Percentiles rank a stretch among this genome's conserved stretches.
Evolutionary conservation across 208 protist genomes (phyloP).

Genomic region (Porcisia hertigi): DNA sequence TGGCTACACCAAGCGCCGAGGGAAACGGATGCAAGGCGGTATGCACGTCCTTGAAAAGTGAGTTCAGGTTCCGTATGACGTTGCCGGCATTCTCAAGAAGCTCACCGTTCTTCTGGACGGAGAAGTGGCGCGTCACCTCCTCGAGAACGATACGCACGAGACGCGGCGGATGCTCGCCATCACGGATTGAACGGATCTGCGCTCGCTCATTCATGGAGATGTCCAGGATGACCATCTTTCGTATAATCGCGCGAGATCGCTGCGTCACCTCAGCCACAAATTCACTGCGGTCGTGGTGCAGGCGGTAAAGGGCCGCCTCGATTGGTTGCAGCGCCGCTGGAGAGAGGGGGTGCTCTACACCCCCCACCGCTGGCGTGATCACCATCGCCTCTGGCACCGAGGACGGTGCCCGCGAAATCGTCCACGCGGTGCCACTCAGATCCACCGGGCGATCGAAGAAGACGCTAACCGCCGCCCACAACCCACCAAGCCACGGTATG

Average conservation of each 20-base stretch:
- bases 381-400: slow-evolving; percentile 1
- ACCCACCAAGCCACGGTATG: slow-evolving; percentile 78
- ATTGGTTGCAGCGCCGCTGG: background rate
- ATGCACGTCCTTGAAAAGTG: slow-evolving; percentile 66
- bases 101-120: slow-evolving; percentile 40
- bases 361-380: background rate
- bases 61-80: slow-evolving; percentile 79
- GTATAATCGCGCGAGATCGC: slow-evolving; percentile 62
- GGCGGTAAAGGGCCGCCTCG: slow-evolving; percentile 13
- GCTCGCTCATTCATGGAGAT: slow-evolving; percentile 66
- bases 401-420: background rate
- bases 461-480: slow-evolving; percentile 65
- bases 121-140: slow-evolving; percentile 68
- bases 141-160: slow-evolving; percentile 74
- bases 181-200: slow-evolving; percentile 48
- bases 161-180: slow-evolving; percentile 38
- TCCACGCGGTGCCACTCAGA: slow-evolving; percentile 1
- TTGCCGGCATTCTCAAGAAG: slow-evolving; percentile 51
- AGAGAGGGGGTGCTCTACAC: background rate
- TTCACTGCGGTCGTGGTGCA: slow-evolving; percentile 30
- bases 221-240: slow-evolving; percentile 74
- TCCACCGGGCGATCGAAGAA: slow-evolving; percentile 38
- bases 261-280: slow-evolving; percentile 48
- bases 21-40: slow-evolving; percentile 61
- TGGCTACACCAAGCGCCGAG: slow-evolving; percentile 57